Percentiles rank a stretch among this genome's conserved stretches.
Evolutionary conservation across 768 basidiomycete genomes (phyloP).

Genomic region (Mrakia blollopis): DNA sequence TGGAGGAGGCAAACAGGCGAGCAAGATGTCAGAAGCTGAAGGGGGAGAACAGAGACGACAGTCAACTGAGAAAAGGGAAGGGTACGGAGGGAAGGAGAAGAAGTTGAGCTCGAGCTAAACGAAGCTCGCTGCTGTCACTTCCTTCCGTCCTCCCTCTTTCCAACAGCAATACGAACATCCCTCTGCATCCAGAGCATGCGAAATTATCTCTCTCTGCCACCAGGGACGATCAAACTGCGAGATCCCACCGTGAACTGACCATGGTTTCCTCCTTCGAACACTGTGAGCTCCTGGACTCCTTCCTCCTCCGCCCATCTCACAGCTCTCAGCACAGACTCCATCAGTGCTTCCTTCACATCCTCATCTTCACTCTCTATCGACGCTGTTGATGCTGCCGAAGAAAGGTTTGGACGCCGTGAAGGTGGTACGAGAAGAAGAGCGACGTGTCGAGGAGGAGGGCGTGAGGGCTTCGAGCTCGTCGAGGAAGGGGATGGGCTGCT

Average conservation of each 20-base stretch:
- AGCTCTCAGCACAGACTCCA: neutral
- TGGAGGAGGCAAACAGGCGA: neutral
- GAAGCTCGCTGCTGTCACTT: neutral
- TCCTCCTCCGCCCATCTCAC: slow-evolving; percentile 12
- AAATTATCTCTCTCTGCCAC: no score
- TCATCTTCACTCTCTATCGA: neutral
- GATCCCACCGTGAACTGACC: neutral
- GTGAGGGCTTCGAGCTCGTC: neutral
- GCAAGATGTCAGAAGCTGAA: neutral
- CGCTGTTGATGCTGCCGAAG: neutral
- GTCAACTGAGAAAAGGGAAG: neutral
- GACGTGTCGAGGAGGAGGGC: slow-evolving; percentile 3
- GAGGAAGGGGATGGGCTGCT: neutral
- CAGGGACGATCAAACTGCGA: no score
- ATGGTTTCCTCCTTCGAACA: neutral
- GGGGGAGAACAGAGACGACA: neutral
- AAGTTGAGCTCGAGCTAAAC: neutral
- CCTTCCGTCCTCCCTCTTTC: neutral
- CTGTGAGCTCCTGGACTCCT: slow-evolving; percentile 1
- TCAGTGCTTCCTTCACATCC: neutral
- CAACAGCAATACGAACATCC: no score
- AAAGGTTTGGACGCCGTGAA: neutral
- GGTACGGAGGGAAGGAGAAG: neutral
- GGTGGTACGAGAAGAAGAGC: slow-evolving; percentile 11
- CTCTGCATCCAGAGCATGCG: no score